Conservation (phyloP, 768 basidiomycete species). For the Trametes cinnabarina region DNA sequence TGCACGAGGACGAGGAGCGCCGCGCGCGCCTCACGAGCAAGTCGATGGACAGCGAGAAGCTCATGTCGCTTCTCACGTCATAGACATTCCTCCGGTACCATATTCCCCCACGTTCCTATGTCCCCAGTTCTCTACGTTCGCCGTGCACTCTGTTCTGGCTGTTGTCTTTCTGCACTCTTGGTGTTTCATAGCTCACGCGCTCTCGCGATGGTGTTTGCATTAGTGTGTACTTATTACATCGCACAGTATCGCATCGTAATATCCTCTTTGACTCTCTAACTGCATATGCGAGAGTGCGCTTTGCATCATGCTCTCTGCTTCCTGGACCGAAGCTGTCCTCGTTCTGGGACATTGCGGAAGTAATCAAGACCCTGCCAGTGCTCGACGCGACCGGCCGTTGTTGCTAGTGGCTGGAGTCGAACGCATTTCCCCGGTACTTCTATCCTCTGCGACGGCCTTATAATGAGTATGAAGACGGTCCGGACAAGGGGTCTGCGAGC, state of each 20-base stretch:
- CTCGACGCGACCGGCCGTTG: no score
- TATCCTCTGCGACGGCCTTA: no score
- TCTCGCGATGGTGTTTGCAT: conserved; percentile 19
- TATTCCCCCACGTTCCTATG: conserved; percentile 13
- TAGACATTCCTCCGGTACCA: conserved; percentile 36
- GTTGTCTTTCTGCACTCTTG: conserved; percentile 17
- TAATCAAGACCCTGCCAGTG: no score
- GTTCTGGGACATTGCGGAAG: no score
- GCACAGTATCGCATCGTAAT: conserved; percentile 25
- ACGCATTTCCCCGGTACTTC: no score
- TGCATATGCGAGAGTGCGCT: neutral
- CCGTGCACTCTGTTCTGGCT: conserved; percentile 9
- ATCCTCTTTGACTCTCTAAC: conserved; percentile 11
- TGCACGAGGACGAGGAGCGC: conserved; percentile 57
- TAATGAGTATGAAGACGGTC: no score
- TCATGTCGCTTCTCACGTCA: conserved; percentile 53
- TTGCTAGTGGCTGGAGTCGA: no score
- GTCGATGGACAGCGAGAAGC: conserved; percentile 56
- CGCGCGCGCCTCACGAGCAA: conserved; percentile 57
- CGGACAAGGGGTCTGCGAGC: no score
- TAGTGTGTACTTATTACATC: conserved; percentile 25
- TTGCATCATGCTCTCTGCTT: no score
- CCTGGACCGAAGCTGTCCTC: no score
- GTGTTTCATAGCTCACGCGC: conserved; percentile 23
- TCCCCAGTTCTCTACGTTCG: neutral